Evolutionary conservation across 1,284 basidiomycete genomes (phyloP).

Genomic region (Microbotryomycetes sp.): DNA sequence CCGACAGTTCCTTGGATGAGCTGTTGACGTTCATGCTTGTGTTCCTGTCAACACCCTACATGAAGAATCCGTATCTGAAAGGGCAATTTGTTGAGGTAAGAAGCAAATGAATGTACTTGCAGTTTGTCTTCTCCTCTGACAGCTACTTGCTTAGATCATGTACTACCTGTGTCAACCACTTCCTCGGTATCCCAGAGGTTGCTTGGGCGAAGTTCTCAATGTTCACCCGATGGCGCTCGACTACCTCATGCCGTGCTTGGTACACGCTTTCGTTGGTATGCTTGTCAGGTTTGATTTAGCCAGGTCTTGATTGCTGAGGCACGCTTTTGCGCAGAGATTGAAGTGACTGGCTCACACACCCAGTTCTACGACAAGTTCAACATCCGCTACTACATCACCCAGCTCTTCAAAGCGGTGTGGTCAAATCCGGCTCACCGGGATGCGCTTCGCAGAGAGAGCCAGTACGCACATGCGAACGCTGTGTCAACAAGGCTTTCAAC

Average conservation of each 20-base stretch:
- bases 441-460: slow-evolving; percentile 67
- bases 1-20: slow-evolving; percentile 65
- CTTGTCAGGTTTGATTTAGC: background rate
- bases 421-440: slow-evolving; percentile 76
- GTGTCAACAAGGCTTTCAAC: background rate
- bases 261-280: slow-evolving; percentile 90
- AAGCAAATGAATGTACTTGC: slow-evolving; percentile 18
- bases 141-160: slow-evolving; percentile 52
- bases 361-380: slow-evolving; percentile 96
- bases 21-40: slow-evolving; percentile 84
- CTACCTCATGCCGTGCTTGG: slow-evolving; percentile 83
- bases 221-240: slow-evolving; percentile 75
- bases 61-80: slow-evolving; percentile 98
- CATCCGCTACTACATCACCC: slow-evolving; percentile 51
- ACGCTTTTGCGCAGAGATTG: slow-evolving; percentile 62
- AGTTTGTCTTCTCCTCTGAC: background rate
- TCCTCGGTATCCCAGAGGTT: slow-evolving; percentile 57
- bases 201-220: slow-evolving; percentile 75
- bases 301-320: no score
- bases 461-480: slow-evolving; percentile 48
- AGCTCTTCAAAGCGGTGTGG: slow-evolving; percentile 82
- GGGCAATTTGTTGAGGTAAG: slow-evolving; percentile 90
- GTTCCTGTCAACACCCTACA: slow-evolving; percentile 89
- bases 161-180: slow-evolving; percentile 59
- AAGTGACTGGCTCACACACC: slow-evolving; percentile 91